Conservation (phyloP, 495 filamentous ascomycete genomes). For the Penicillium parvum region DNA sequence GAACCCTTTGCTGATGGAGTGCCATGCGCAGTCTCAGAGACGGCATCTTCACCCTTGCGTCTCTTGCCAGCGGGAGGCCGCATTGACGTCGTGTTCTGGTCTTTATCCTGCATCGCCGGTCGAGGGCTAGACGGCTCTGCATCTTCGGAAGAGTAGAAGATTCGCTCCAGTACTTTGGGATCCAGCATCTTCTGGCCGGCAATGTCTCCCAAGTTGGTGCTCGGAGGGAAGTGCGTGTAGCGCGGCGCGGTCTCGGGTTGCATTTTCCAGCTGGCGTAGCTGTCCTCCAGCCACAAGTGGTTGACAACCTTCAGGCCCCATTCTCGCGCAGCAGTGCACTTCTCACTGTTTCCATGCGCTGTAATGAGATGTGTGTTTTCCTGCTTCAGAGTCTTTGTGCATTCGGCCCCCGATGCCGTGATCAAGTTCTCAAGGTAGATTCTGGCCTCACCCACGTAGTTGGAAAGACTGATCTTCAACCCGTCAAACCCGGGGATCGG, state of each 20-base stretch:
- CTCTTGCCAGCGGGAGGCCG: conserved; percentile 17
- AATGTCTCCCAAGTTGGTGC: conserved; percentile 90
- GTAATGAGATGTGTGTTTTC: conserved; percentile 96
- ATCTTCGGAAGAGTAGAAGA: conserved; percentile 48
- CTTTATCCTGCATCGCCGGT: conserved; percentile 34
- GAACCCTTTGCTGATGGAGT: conserved; percentile 27
- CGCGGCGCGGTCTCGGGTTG: conserved; percentile 61
- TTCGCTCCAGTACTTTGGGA: conserved; percentile 46
- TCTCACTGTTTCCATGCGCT: conserved; percentile 81
- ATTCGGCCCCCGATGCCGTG: conserved; percentile 73
- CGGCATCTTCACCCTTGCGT: conserved; percentile 13
- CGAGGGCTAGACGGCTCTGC: conserved; percentile 17
- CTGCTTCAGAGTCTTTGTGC: conserved; percentile 86
- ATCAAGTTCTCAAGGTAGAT: conserved; percentile 92
- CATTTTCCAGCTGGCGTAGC: conserved; percentile 80
- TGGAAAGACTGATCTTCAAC: conserved; percentile 79
- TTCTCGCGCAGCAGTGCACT: conserved; percentile 83
- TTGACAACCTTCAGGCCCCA: conserved; percentile 91
- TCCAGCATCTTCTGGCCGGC: conserved; percentile 79
- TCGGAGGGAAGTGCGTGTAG: conserved; percentile 76
- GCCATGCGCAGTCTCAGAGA: conserved; percentile 12
- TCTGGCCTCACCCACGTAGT: conserved; percentile 92
- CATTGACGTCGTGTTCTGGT: conserved; percentile 29
- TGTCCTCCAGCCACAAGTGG: conserved; percentile 96
- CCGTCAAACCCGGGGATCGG: conserved; percentile 76